These are phyloP conservation scores for Gentiana macrophylla DNA, from an alignment of 257 asterid genomes.

Conservation along the genomic window DNA sequence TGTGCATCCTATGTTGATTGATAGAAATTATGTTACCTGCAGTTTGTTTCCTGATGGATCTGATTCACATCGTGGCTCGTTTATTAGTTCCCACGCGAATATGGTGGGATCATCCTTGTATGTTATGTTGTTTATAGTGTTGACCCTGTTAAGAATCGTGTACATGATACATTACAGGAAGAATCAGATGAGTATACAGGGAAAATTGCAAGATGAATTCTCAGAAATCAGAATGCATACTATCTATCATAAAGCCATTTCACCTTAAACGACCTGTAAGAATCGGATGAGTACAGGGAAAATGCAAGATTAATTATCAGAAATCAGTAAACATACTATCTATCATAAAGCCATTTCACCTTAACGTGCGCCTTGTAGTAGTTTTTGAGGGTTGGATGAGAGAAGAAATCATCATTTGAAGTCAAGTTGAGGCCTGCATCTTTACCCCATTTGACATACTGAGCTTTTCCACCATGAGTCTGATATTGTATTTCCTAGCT, in stretches of 20 bases:
- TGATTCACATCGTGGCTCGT: conserved; percentile 80
- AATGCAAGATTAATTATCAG: neutral
- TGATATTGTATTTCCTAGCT: conserved; percentile 66
- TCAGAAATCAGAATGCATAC: no score
- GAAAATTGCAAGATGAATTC: no score
- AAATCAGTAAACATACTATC: neutral
- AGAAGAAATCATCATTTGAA: conserved; percentile 82
- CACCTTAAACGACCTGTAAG: no score
- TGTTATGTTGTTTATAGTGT: conserved; percentile 58
- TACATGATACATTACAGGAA: conserved; percentile 9
- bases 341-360: conserved; percentile 21
- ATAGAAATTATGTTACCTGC: conserved; percentile 31
- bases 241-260: no score
- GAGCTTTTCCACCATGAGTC: conserved; percentile 95
- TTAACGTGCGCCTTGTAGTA: conserved; percentile 82
- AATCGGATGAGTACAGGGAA: neutral
- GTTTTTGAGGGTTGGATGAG: conserved; percentile 55
- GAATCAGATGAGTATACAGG: no score
- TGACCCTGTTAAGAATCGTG: conserved; percentile 65
- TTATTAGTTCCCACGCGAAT: conserved; percentile 91
- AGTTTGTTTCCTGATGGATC: conserved; percentile 76
- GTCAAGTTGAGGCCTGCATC: conserved; percentile 75
- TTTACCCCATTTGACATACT: conserved; percentile 93
- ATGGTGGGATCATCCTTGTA: conserved; percentile 90
- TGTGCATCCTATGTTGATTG: neutral